These are phyloP conservation scores for Colletotrichum agaves DNA, from an alignment of 2,329 filamentous ascomycete species.

Conservation along the genomic window DNA sequence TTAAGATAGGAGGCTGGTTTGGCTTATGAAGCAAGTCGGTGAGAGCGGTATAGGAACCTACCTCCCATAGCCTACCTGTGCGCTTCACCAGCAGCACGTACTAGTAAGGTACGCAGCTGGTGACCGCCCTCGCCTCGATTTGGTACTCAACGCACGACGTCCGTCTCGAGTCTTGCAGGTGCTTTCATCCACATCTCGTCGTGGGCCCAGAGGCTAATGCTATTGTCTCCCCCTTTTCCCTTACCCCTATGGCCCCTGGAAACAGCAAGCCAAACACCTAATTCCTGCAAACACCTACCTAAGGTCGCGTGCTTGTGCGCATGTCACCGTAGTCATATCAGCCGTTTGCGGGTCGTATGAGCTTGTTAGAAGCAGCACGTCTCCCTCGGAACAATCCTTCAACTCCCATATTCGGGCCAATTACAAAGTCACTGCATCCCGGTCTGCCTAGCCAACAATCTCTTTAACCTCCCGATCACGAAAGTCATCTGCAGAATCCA, in stretches of 20 bases:
- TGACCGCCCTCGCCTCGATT: background rate
- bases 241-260: background rate
- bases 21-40: constrained; percentile 9
- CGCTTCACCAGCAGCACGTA: background rate
- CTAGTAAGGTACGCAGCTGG: background rate
- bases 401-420: background rate
- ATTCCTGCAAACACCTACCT: background rate
- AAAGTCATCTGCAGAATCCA: background rate
- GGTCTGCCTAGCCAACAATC: background rate
- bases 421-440: background rate
- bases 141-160: background rate
- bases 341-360: constrained; percentile 13
- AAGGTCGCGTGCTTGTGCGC: constrained; percentile 18
- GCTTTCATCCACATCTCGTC: constrained; percentile 4
- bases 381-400: constrained; percentile 1
- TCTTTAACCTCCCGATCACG: too few relatives aligned
- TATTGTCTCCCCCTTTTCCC: constrained; percentile 12
- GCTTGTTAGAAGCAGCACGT: background rate
- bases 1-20: background rate
- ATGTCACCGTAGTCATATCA: background rate
- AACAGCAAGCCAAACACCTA: constrained; percentile 2
- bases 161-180: background rate
- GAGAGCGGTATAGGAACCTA: background rate
- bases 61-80: too few relatives aligned
- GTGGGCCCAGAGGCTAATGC: constrained; percentile 11